These are phyloP conservation scores for Xylaria venustula DNA, from an alignment of 495 filamentous ascomycete species.

Conservation along the genomic window DNA sequence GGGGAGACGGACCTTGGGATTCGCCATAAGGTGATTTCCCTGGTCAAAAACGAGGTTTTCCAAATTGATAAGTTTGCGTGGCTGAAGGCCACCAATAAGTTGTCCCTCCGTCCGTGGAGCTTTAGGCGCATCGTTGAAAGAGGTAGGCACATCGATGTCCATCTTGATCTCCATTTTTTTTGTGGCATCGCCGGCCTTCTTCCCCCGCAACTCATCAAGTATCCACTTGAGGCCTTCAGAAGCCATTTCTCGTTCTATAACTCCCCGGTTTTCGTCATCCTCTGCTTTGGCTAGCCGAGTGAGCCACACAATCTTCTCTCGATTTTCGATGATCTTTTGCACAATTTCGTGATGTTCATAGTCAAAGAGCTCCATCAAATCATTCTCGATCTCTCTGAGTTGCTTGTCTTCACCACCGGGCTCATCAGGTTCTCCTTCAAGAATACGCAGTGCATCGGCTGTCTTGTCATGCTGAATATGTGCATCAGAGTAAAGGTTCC, in stretches of 20 bases:
- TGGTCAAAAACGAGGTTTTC: conserved; percentile 97
- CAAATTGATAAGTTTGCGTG: conserved; percentile 82
- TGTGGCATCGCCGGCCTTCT: conserved; percentile 50
- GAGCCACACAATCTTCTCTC: conserved; percentile 91
- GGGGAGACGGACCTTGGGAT: conserved; percentile 90
- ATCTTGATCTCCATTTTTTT: conserved; percentile 88
- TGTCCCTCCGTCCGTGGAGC: conserved; percentile 57
- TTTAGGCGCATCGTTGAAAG: conserved; percentile 46
- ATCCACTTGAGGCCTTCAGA: conserved; percentile 84
- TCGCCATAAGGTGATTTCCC: conserved; percentile 98
- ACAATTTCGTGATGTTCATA: conserved; percentile 95
- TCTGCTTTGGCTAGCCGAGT: conserved; percentile 86
- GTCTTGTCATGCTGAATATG: conserved; percentile 91
- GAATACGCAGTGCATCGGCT: conserved; percentile 71
- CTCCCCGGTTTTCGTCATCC: conserved; percentile 70
- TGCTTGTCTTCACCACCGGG: conserved; percentile 69
- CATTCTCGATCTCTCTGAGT: conserved; percentile 93
- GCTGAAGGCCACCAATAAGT: conserved; percentile 82
- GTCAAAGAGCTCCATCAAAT: conserved; percentile 96
- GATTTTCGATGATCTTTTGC: conserved; percentile 85
- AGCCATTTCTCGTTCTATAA: conserved; percentile 85
- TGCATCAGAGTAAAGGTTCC: conserved; percentile 80
- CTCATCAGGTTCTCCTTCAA: conserved; percentile 74
- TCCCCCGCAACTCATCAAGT: conserved; percentile 74
- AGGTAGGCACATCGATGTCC: conserved; percentile 81